These are phyloP conservation scores for Cadophora sp. DNA, from an alignment of 2,329 filamentous ascomycete species.

Conservation along the genomic window DNA sequence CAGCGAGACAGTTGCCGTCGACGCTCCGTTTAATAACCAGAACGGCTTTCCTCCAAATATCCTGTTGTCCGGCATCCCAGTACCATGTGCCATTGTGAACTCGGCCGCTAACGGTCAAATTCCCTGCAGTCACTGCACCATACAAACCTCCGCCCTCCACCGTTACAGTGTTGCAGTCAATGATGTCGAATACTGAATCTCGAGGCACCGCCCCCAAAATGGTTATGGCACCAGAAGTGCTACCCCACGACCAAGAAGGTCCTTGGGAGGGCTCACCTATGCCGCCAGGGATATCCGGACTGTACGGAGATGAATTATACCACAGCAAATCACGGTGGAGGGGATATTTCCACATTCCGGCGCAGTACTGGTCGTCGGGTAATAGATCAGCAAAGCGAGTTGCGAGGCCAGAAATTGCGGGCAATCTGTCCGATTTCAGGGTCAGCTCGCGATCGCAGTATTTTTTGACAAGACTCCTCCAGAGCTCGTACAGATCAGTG, in stretches of 20 bases:
- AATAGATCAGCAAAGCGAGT: conserved; percentile 14
- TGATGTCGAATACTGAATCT: too few relatives aligned
- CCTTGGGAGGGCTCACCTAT: not conserved
- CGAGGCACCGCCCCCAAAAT: too few relatives aligned
- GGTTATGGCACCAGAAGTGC: too few relatives aligned
- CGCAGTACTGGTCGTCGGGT: conserved; percentile 15
- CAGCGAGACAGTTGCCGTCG: too few relatives aligned
- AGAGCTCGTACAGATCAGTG: not conserved
- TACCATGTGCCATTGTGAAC: too few relatives aligned
- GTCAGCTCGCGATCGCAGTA: conserved; percentile 16
- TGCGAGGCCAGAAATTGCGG: conserved; percentile 20
- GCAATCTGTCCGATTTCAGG: conserved; percentile 5
- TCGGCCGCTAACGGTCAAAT: too few relatives aligned
- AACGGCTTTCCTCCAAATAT: too few relatives aligned
- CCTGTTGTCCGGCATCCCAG: too few relatives aligned
- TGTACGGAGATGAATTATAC: not conserved
- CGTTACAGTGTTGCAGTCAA: too few relatives aligned
- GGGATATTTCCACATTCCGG: conserved; percentile 15
- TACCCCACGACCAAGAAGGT: not conserved
- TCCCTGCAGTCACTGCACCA: too few relatives aligned
- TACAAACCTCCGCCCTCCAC: too few relatives aligned
- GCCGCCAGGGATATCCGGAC: not conserved
- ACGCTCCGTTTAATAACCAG: too few relatives aligned
- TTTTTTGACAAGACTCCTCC: not conserved
- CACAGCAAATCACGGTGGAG: not conserved